Evolutionary conservation across 2,329 filamentous ascomycete genomes (phyloP).

Genomic region (Talaromyces atroroseus): DNA sequence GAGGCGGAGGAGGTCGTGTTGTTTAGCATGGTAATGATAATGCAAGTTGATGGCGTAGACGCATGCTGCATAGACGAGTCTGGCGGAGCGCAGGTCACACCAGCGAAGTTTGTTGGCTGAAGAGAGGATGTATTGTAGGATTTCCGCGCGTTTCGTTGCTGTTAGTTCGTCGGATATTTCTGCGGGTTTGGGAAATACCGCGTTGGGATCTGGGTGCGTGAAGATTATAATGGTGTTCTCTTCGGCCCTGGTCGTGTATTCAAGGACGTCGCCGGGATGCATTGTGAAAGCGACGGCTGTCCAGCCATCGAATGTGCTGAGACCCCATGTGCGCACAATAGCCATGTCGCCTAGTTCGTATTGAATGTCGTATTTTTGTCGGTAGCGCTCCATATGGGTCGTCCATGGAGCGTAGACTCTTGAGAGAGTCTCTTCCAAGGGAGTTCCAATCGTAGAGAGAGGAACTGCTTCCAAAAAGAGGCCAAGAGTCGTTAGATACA

Average conservation of each 20-base stretch:
- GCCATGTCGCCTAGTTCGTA: constrained; percentile 47
- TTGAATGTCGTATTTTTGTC: constrained; percentile 45
- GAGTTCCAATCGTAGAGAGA: constrained; percentile 3
- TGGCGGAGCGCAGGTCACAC: constrained; percentile 22
- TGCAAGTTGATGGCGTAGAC: constrained; percentile 31
- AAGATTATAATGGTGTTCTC: constrained; percentile 40
- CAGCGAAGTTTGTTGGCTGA: constrained; percentile 14
- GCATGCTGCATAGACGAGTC: constrained; percentile 31
- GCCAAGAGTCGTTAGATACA: constrained; percentile 29
- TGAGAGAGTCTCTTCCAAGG: constrained; percentile 4
- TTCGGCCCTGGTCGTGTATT: constrained; percentile 48
- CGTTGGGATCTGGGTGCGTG: constrained; percentile 17
- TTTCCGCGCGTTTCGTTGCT: constrained; percentile 19
- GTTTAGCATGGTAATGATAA: constrained; percentile 8
- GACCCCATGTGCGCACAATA: constrained; percentile 50
- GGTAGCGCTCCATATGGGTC: constrained; percentile 25
- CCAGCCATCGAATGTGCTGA: constrained; percentile 45
- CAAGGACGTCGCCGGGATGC: constrained; percentile 54
- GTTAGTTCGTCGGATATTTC: constrained; percentile 16
- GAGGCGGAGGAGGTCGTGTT: constrained; percentile 17
- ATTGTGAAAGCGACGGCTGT: constrained; percentile 47
- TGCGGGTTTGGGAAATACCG: constrained; percentile 14
- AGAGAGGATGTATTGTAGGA: constrained; percentile 26
- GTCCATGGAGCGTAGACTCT: constrained; percentile 22
- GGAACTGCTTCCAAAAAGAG: constrained; percentile 19